Conservation (phyloP, 2,329 filamentous ascomycete species). For the Fonsecaea multimorphosa region DNA sequence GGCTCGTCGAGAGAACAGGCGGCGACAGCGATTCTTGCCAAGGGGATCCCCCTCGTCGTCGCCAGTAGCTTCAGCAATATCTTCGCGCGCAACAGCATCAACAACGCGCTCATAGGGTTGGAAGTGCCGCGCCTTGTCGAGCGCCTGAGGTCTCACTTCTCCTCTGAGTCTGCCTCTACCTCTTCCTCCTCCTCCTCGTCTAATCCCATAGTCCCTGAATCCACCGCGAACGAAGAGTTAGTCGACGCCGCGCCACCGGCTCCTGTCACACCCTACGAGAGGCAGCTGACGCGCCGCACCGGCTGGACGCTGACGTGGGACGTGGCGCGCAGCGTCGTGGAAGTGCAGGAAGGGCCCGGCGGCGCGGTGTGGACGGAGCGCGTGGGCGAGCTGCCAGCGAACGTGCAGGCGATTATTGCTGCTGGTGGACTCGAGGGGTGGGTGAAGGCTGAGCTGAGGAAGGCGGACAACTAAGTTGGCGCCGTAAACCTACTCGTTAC, state of each 20-base stretch:
- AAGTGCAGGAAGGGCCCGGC: slow-evolving; percentile 70
- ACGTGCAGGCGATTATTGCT: slow-evolving; percentile 84
- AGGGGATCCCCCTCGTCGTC: slow-evolving; percentile 78
- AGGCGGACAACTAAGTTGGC: too few species aligned
- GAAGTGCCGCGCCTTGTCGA: slow-evolving; percentile 46
- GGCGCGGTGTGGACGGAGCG: slow-evolving; percentile 76
- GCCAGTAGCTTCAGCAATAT: slow-evolving; percentile 83
- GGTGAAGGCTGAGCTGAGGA: slow-evolving; percentile 74
- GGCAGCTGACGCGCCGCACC: too few species aligned
- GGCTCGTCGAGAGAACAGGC: slow-evolving; percentile 83
- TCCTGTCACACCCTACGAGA: too few species aligned
- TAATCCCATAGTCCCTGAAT: too few species aligned
- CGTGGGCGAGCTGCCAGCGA: slow-evolving; percentile 80
- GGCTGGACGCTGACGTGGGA: slow-evolving; percentile 87
- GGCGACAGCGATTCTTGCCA: slow-evolving; percentile 83
- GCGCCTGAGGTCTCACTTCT: slow-evolving; percentile 45
- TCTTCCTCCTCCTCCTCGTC: too few species aligned
- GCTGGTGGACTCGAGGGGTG: slow-evolving; percentile 79
- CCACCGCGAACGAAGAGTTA: too few species aligned
- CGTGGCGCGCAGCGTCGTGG: slow-evolving; percentile 71
- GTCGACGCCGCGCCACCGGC: too few species aligned
- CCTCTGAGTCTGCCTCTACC: too few species aligned
- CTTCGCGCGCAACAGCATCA: slow-evolving; percentile 67
- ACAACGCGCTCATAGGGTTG: slow-evolving; percentile 48
- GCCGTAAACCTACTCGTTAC: too few species aligned